A percentile compares a stretch with the other conserved stretches of the same genome.
phyloP scores from a whole-genome alignment of 768 basidiomycete genomes.

The Rhodosporidiobolus sp. region DNA sequence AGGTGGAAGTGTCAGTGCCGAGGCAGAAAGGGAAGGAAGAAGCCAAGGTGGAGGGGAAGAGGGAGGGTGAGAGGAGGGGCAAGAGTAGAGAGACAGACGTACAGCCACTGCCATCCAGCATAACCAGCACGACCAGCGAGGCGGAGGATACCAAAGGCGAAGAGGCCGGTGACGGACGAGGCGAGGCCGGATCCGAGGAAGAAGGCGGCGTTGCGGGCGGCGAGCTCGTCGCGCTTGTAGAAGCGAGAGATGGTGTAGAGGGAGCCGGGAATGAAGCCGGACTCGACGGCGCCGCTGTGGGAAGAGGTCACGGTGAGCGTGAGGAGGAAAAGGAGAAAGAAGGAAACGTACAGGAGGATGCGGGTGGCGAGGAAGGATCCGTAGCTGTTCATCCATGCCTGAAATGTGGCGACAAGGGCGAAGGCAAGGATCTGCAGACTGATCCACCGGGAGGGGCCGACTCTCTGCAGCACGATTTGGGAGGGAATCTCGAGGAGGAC shows the following conservation, averaged over 20 bases:
- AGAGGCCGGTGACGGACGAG: conserved; percentile 41
- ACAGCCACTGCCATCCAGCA: conserved; percentile 21
- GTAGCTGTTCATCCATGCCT: conserved; percentile 42
- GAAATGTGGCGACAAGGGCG: conserved; percentile 44
- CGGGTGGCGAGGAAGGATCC: conserved; percentile 43
- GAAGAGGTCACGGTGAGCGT: too few relatives aligned
- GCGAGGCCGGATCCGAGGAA: conserved; percentile 45
- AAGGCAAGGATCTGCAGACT: conserved; percentile 44
- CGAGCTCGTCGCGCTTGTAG: conserved; percentile 45
- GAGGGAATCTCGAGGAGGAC: conserved; percentile 46
- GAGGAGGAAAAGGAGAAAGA: background rate
- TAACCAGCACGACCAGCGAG: conserved; percentile 25
- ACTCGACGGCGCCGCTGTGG: conserved; percentile 34
- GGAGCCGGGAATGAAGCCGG: conserved; percentile 46
- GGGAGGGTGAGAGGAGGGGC: background rate
- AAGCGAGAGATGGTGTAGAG: conserved; percentile 42
- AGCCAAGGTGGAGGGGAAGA: too few relatives aligned
- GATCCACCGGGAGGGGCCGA: conserved; percentile 45
- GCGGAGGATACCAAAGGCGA: conserved; percentile 45
- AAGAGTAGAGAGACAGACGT: background rate
- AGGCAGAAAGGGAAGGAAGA: too few relatives aligned
- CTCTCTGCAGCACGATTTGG: conserved; percentile 40
- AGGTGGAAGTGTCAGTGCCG: background rate
- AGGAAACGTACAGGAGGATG: conserved; percentile 35
- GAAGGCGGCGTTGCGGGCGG: conserved; percentile 42